Conservation (phyloP, 257 asterid genomes). For the Thymus quinquecostatus region DNA sequence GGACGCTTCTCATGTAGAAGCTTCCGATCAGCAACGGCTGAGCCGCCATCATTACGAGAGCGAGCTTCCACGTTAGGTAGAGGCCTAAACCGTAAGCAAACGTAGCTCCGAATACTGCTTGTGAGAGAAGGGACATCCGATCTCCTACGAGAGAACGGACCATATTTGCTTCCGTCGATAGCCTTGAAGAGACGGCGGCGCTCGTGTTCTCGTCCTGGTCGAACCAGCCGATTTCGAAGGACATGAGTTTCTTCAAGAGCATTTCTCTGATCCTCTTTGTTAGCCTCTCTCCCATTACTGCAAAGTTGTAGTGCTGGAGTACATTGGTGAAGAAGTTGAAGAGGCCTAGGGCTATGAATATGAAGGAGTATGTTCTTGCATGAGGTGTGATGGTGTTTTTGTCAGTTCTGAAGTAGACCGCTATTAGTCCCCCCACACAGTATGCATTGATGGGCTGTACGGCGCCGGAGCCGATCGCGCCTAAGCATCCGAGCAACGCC, state of each 20-base stretch:
- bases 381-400: slow-evolving; percentile 53
- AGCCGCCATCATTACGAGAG: slow-evolving; percentile 70
- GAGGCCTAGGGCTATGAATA: slow-evolving; percentile 56
- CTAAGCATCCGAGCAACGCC: slow-evolving; percentile 72
- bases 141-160: slow-evolving; percentile 71
- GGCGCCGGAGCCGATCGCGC: slow-evolving; percentile 72
- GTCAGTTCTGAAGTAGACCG: slow-evolving; percentile 59
- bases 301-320: slow-evolving; percentile 64
- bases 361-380: slow-evolving; percentile 48
- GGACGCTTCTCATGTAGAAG: slow-evolving; percentile 60
- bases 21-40: slow-evolving; percentile 71
- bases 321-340: slow-evolving; percentile 61
- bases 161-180: slow-evolving; percentile 61
- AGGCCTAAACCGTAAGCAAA: slow-evolving; percentile 64
- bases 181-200: slow-evolving; percentile 59
- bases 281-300: slow-evolving; percentile 64
- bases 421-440: slow-evolving; percentile 61
- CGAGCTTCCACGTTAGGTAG: slow-evolving; percentile 55
- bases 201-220: slow-evolving; percentile 61
- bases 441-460: slow-evolving; percentile 73
- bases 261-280: slow-evolving; percentile 56
- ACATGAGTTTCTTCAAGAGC: slow-evolving; percentile 56
- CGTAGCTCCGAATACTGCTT: slow-evolving; percentile 54
- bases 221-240: slow-evolving; percentile 63
- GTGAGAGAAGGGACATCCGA: slow-evolving; percentile 57